These are phyloP conservation scores for Fusarium kyushuense DNA, from an alignment of 2,329 filamentous ascomycete species.

Conservation along the genomic window DNA sequence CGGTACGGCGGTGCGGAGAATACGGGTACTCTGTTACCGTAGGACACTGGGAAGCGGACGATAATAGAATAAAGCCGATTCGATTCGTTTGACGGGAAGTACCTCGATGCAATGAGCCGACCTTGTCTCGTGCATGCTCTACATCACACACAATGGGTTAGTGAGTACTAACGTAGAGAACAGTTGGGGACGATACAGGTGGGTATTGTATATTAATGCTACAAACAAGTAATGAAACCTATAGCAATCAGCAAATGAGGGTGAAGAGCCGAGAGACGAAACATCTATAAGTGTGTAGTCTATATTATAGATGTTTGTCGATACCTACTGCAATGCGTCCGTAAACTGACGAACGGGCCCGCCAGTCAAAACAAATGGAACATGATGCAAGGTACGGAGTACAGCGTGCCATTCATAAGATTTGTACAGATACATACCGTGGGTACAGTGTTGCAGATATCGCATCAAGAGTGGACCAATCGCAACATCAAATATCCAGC, in stretches of 20 bases:
- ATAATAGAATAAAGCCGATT: slow-evolving; percentile 20
- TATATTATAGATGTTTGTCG: slow-evolving; percentile 12
- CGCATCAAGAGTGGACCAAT: slow-evolving; percentile 15
- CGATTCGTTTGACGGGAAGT: slow-evolving; percentile 16
- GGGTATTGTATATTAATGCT: not conserved
- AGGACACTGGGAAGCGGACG: slow-evolving; percentile 12
- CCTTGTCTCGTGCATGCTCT: slow-evolving; percentile 23
- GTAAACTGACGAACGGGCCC: not conserved
- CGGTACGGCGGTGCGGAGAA: slow-evolving; percentile 11
- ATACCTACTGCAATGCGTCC: not conserved
- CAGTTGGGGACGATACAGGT: not conserved
- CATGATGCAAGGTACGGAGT: slow-evolving; percentile 8
- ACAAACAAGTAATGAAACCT: slow-evolving; percentile 4
- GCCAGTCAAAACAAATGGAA: slow-evolving; percentile 13
- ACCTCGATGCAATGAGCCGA: slow-evolving; percentile 34
- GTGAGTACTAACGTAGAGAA: not conserved
- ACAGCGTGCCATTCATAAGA: not conserved
- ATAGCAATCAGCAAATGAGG: not conserved
- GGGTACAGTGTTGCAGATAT: slow-evolving; percentile 17
- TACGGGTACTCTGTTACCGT: slow-evolving; percentile 11
- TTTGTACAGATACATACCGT: not conserved
- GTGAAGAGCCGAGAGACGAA: slow-evolving; percentile 5
- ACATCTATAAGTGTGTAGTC: not conserved
- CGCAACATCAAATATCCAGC: slow-evolving; percentile 16
- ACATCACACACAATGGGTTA: not conserved